Conservation (phyloP, 164 flowering plant species). For the Macadamia integrifolia region DNA sequence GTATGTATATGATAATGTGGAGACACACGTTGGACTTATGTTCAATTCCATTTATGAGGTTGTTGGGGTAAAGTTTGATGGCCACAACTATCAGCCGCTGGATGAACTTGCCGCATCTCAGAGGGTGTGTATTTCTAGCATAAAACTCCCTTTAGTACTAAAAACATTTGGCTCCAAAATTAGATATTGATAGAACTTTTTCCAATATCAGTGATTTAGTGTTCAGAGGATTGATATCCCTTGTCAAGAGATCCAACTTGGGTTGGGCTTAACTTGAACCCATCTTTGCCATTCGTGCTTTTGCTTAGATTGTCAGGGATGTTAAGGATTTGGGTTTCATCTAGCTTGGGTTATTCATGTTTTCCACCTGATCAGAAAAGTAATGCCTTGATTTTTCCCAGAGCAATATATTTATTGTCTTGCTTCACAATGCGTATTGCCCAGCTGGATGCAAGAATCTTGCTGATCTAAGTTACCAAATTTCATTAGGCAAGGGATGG, state of each 20-base stretch:
- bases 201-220: neutral
- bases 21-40: constrained; percentile 23
- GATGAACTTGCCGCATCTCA: constrained; percentile 24
- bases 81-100: constrained; percentile 22
- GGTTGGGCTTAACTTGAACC: neutral
- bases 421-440: no score
- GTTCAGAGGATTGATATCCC: neutral
- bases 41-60: constrained; percentile 50
- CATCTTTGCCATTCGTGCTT: neutral
- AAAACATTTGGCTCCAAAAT: neutral
- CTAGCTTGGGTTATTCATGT: no score
- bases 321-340: no score
- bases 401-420: no score
- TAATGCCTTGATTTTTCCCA: no score
- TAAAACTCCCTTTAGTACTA: neutral
- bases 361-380: no score
- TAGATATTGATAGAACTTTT: neutral
- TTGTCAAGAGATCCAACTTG: neutral
- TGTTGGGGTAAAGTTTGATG: constrained; percentile 43
- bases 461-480: neutral
- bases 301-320: no score
- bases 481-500: neutral
- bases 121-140: constrained; percentile 31
- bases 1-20: constrained; percentile 17
- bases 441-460: neutral